phyloP scores from a whole-genome alignment of 371 early-diverging fungal genomes.

The Mortierella sp. region DNA sequence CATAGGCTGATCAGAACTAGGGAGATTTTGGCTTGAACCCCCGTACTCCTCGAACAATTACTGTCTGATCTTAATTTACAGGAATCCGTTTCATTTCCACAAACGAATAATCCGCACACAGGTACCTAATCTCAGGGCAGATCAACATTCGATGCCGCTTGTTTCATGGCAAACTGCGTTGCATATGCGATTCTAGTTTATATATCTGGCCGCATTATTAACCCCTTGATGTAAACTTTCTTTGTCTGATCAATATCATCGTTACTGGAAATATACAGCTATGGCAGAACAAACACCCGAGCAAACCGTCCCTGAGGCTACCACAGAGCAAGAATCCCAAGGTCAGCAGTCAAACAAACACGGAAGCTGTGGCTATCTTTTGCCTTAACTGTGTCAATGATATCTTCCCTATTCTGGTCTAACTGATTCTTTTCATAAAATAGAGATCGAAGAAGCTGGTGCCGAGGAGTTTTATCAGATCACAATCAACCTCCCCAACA shows the following conservation, averaged over 20 bases:
- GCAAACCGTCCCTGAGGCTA: conserved; percentile 36
- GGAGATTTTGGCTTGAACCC: conserved; percentile 12
- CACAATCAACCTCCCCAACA: conserved; percentile 69
- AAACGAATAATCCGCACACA: background rate
- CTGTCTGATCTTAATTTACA: conserved; percentile 7
- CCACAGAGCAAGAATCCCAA: conserved; percentile 48
- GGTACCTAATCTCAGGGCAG: conserved; percentile 20
- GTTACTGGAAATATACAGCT: conserved; percentile 2
- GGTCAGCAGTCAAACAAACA: conserved; percentile 18
- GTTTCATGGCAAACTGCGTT: background rate
- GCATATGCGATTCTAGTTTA: background rate
- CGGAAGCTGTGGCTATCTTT: background rate
- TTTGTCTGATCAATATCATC: conserved; percentile 1
- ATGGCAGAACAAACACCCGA: conserved; percentile 52
- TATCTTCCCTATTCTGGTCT: background rate
- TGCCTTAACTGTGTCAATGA: background rate
- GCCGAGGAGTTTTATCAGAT: conserved; percentile 71
- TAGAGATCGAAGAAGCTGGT: conserved; percentile 54
- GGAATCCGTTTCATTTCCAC: conserved; percentile 11
- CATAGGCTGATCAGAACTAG: conserved; percentile 17
- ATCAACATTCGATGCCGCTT: background rate
- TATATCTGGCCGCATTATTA: background rate
- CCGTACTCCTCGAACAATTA: conserved; percentile 7
- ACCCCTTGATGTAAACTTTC: background rate
- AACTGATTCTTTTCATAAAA: background rate